These are phyloP conservation scores for Coemansia sp. DNA, from an alignment of 192 early-diverging fungal genomes.

Conservation along the genomic window DNA sequence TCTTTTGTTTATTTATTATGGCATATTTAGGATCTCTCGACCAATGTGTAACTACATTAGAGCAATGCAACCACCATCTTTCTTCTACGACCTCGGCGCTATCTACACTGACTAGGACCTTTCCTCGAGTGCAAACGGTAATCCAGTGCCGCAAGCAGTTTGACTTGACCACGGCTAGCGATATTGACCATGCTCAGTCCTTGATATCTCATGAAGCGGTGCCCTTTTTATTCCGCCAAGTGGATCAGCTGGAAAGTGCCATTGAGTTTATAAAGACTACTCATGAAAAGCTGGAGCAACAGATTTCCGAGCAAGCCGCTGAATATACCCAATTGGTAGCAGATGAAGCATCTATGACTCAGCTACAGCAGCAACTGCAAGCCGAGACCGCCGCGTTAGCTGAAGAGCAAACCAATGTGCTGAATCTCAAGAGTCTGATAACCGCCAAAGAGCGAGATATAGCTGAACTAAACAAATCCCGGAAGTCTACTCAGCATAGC, in stretches of 20 bases:
- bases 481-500: slow-evolving; percentile 16
- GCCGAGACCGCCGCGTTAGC: slow-evolving; percentile 28
- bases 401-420: slow-evolving; percentile 42
- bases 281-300: too few species aligned
- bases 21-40: too few species aligned
- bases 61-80: too few species aligned
- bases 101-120: slow-evolving; percentile 28
- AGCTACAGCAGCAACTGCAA: not conserved
- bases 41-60: too few species aligned
- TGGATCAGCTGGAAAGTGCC: slow-evolving; percentile 49
- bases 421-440: slow-evolving; percentile 40
- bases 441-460: slow-evolving; percentile 49
- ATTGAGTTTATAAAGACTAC: slow-evolving; percentile 39
- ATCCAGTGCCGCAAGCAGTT: slow-evolving; percentile 47
- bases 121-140: slow-evolving; percentile 46
- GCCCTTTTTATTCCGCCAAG: slow-evolving; percentile 53
- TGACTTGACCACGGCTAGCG: slow-evolving; percentile 53
- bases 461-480: slow-evolving; percentile 34
- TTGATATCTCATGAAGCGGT: slow-evolving; percentile 53
- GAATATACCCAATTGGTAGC: too few species aligned
- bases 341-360: too few species aligned
- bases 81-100: too few species aligned
- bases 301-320: too few species aligned
- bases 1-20: too few species aligned
- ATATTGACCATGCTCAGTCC: slow-evolving; percentile 49